Base-by-base conservation (phyloP, 768 basidiomycete species). In the Lactarius psammicola region DNA sequence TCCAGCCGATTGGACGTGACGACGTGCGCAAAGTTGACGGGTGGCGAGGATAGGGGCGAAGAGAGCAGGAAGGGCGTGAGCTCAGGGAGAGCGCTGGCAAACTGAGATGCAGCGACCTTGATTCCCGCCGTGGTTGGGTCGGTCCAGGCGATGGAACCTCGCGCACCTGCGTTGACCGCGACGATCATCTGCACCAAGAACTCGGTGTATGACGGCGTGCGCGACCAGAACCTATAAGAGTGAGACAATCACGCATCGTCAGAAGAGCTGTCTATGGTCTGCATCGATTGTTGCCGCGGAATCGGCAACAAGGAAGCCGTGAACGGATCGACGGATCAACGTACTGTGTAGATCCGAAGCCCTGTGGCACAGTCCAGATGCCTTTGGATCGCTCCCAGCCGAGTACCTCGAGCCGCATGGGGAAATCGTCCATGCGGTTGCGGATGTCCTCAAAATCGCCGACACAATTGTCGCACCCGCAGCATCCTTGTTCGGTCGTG, bases 281-380 rank as follows among this genome's bases (percentile, higher is more conserved):
- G n/a, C 23, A 44, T 11, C 17, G 1, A 17, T 20, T 5, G 17
- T 13, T 26, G 15, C 13, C 31, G 30, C 20, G n/a, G 18, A 59
- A 59, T 9, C 8, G 17, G 23, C 40, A 59, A 40, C 38, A 40
- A 18, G 38, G 6, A 18, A 40, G 38, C 38, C 17, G 38, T 20
- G 11, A 46, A 46, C 9, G 31, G 46, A 34, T 34, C 40, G 20
- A 75, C 30, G 30, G n/a, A 75, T 11, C 46, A 6, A 49, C 75
- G 68, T 18, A 80, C 78, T 74, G 67, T 6, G 71, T 72, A 63
- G 81, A 81, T 33, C 89, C 88, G 71, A 93, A 93, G 0, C 82
- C 90, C 75, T 93, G 91, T 0, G 90, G 88, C 1, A 92, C 90
- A 2, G 86, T 85, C 92, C 90, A 92, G 0, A 91, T 80, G 1